Evolutionary conservation across 2,329 filamentous ascomycete species (phyloP).

Genomic region (Chrysoporthe austroafricana): DNA sequence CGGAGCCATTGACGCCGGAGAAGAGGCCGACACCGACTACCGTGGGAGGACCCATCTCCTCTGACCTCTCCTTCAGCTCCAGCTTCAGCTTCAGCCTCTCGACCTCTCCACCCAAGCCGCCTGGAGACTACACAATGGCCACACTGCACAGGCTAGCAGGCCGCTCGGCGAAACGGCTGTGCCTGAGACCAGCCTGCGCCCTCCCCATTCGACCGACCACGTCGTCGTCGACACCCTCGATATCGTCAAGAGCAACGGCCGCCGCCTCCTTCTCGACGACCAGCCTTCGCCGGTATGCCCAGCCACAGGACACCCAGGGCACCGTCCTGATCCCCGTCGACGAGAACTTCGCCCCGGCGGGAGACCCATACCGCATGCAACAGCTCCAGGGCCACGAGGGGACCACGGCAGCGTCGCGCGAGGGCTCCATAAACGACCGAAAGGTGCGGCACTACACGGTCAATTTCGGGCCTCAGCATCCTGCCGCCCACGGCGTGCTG

Average conservation of each 20-base stretch:
- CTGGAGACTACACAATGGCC: conserved; percentile 61
- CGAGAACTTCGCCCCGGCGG: conserved; percentile 58
- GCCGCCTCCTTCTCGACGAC: conserved; percentile 64
- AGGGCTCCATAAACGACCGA: conserved; percentile 60
- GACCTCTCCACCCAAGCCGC: conserved; percentile 35
- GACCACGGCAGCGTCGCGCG: conserved; percentile 49
- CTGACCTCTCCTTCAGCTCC: conserved; percentile 25
- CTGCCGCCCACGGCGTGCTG: conserved; percentile 96
- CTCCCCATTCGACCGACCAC: conserved; percentile 32
- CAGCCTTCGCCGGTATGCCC: conserved; percentile 64
- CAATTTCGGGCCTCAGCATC: conserved; percentile 99
- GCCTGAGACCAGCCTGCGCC: conserved; percentile 49
- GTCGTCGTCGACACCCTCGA: conserved; percentile 29
- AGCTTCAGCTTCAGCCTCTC: conserved; percentile 25
- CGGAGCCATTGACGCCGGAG: conserved; percentile 37
- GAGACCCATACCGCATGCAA: conserved; percentile 52
- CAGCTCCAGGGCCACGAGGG: conserved; percentile 47
- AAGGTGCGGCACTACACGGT: conserved; percentile 99
- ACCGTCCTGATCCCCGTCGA: conserved; percentile 70
- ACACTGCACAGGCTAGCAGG: conserved; percentile 74
- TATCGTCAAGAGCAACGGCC: conserved; percentile 36
- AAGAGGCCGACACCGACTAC: conserved; percentile 34
- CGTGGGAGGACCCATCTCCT: conserved; percentile 31
- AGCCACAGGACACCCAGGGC: conserved; percentile 54
- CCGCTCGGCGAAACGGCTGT: conserved; percentile 71